phyloP scores from a whole-genome alignment of 2,329 filamentous ascomycete genomes.

The Alternaria burnsii region DNA sequence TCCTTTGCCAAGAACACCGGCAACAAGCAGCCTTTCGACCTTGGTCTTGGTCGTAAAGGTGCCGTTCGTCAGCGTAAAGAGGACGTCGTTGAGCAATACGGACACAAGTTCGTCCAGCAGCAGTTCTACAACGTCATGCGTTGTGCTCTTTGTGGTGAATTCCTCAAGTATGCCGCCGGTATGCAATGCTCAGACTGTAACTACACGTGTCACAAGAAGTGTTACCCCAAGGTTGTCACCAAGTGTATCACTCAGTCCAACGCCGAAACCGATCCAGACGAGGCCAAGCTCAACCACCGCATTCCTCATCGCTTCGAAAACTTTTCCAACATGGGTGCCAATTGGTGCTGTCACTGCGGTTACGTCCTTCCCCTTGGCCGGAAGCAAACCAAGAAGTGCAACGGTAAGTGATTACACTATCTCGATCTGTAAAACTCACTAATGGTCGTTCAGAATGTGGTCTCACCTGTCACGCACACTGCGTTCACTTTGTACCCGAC shows the following conservation, averaged over 20 bases:
- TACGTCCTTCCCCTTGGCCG: slow-evolving; percentile 94
- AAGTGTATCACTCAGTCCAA: slow-evolving; percentile 99
- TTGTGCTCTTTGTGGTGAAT: slow-evolving; percentile 95
- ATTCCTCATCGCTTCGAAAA: slow-evolving; percentile 96
- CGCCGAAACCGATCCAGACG: slow-evolving; percentile 95
- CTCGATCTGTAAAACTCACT: slow-evolving; percentile 21
- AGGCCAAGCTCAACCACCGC: slow-evolving; percentile 99
- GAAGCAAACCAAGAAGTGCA: slow-evolving; percentile 93
- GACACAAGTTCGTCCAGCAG: slow-evolving; percentile 97
- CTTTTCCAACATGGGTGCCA: slow-evolving; percentile 97
- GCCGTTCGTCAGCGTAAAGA: slow-evolving; percentile 98
- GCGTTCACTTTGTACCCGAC: slow-evolving; percentile 94
- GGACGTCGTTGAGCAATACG: slow-evolving; percentile 97
- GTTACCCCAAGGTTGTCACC: slow-evolving; percentile 94
- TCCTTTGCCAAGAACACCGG: slow-evolving; percentile 92
- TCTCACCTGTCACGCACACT: slow-evolving; percentile 89
- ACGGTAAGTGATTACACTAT: slow-evolving; percentile 64
- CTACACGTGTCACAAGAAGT: slow-evolving; percentile 98
- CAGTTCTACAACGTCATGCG: slow-evolving; percentile 99
- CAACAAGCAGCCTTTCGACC: slow-evolving; percentile 81
- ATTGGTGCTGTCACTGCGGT: slow-evolving; percentile 99
- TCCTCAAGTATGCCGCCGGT: slow-evolving; percentile 96
- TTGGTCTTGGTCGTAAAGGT: slow-evolving; percentile 92
- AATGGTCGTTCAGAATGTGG: slow-evolving; percentile 73
- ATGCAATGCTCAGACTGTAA: slow-evolving; percentile 99